phyloP scores from a whole-genome alignment of 2,329 filamentous ascomycete genomes.

The Hypoxylon sp. region DNA sequence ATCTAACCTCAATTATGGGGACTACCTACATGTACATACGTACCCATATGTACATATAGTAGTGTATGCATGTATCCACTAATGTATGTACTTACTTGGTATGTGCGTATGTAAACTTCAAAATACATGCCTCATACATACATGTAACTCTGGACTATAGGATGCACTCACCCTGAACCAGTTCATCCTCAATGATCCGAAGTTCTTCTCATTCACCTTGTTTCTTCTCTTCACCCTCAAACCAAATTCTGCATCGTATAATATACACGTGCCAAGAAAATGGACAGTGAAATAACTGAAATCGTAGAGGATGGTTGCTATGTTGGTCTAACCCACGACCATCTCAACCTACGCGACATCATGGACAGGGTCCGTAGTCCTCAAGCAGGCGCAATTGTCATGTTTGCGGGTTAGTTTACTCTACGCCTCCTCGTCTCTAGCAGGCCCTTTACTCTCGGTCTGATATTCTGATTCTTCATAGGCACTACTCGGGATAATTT shows the following conservation, averaged over 20 bases:
- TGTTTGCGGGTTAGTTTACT: slow-evolving; percentile 75
- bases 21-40: too few species aligned
- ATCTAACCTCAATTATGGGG: neutral
- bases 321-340: slow-evolving; percentile 76
- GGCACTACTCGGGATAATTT: slow-evolving; percentile 86
- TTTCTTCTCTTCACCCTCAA: slow-evolving; percentile 7
- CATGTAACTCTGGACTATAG: too few species aligned
- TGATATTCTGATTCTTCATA: slow-evolving; percentile 54
- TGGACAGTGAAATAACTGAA: slow-evolving; percentile 57
- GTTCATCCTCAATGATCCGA: neutral
- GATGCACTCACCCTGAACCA: neutral
- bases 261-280: slow-evolving; percentile 21
- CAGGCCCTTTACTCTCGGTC: slow-evolving; percentile 1
- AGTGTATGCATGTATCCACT: too few species aligned
- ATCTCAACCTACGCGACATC: slow-evolving; percentile 69
- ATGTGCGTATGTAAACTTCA: too few species aligned
- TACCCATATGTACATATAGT: too few species aligned
- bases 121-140: too few species aligned
- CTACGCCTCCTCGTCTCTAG: slow-evolving; percentile 7
- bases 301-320: slow-evolving; percentile 68
- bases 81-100: too few species aligned
- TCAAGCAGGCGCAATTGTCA: slow-evolving; percentile 80
- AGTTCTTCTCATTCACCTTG: neutral
- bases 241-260: neutral
- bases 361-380: slow-evolving; percentile 80